Evolutionary conservation across 1,284 basidiomycete species (phyloP).

Genomic region (Testicularia cyperi): DNA sequence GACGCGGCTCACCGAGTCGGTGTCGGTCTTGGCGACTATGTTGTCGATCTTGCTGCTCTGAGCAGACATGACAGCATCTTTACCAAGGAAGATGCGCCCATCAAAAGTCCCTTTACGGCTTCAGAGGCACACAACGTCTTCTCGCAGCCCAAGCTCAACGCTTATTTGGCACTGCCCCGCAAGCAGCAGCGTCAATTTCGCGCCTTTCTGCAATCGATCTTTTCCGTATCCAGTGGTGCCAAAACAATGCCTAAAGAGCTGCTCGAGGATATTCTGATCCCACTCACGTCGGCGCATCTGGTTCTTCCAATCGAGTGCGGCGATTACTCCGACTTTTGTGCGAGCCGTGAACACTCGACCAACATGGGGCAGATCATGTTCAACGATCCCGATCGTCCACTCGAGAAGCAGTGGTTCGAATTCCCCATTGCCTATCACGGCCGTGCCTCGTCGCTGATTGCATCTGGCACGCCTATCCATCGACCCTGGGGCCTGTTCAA

Average conservation of each 20-base stretch:
- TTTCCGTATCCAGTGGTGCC: background rate
- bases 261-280: slow-evolving; percentile 1
- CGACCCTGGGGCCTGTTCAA: slow-evolving; percentile 23
- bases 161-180: slow-evolving; percentile 5
- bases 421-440: slow-evolving; percentile 41
- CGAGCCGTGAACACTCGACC: slow-evolving; percentile 25
- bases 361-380: slow-evolving; percentile 22
- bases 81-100: background rate
- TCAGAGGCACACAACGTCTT: background rate
- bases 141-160: slow-evolving; percentile 15
- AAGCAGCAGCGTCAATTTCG: slow-evolving; percentile 5
- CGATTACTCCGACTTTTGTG: slow-evolving; percentile 42
- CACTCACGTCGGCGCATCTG: slow-evolving; percentile 3
- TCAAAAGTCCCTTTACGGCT: background rate
- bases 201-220: slow-evolving; percentile 6
- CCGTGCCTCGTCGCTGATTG: slow-evolving; percentile 16
- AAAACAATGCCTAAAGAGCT: background rate
- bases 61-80: slow-evolving; percentile 1
- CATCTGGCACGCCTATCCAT: slow-evolving; percentile 7
- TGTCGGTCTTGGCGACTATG: slow-evolving; percentile 22
- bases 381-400: slow-evolving; percentile 16
- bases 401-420: slow-evolving; percentile 18
- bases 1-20: background rate
- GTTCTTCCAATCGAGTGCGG: slow-evolving; percentile 18
- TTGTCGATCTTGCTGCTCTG: slow-evolving; percentile 20